Conservation (phyloP, 768 basidiomycete genomes). For the Tulasnella sp. region DNA sequence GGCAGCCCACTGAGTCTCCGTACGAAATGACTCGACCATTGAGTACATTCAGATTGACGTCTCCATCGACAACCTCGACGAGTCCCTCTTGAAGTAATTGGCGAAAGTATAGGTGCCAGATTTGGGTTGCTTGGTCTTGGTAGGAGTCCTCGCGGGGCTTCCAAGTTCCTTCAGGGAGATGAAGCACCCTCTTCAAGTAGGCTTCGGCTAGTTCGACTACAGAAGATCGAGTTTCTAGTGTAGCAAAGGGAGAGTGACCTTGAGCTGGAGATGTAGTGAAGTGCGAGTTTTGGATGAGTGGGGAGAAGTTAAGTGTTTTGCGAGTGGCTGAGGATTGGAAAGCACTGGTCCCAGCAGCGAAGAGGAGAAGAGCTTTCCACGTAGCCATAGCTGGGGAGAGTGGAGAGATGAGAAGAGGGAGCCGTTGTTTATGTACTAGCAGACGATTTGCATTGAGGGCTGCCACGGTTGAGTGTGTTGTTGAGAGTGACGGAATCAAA, state of each 20-base stretch:
- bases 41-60: slow-evolving; percentile 88
- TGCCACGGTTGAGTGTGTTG: too few species aligned
- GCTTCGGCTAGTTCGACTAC: slow-evolving; percentile 41
- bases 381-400: too few species aligned
- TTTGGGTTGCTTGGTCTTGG: slow-evolving; percentile 72
- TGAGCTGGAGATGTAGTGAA: slow-evolving; percentile 24
- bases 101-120: slow-evolving; percentile 79
- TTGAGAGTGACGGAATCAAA: too few species aligned
- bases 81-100: slow-evolving; percentile 60
- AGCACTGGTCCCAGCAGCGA: too few species aligned
- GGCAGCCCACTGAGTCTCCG: slow-evolving; percentile 72
- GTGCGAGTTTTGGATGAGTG: slow-evolving; percentile 54
- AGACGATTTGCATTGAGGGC: too few species aligned
- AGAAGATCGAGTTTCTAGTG: slow-evolving; percentile 25
- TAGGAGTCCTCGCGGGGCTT: slow-evolving; percentile 67
- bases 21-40: slow-evolving; percentile 73
- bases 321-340: too few species aligned
- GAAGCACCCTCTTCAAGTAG: slow-evolving; percentile 45
- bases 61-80: slow-evolving; percentile 77
- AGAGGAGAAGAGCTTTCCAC: too few species aligned
- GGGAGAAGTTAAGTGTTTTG: slow-evolving; percentile 87
- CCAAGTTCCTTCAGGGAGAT: slow-evolving; percentile 27
- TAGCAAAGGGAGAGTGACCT: slow-evolving; percentile 31
- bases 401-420: too few species aligned
- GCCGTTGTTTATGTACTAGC: too few species aligned